A percentile compares a stretch with the other conserved stretches of the same genome.
Conservation (phyloP, 371 early-diverging fungal species). For the Mucor sp. region DNA sequence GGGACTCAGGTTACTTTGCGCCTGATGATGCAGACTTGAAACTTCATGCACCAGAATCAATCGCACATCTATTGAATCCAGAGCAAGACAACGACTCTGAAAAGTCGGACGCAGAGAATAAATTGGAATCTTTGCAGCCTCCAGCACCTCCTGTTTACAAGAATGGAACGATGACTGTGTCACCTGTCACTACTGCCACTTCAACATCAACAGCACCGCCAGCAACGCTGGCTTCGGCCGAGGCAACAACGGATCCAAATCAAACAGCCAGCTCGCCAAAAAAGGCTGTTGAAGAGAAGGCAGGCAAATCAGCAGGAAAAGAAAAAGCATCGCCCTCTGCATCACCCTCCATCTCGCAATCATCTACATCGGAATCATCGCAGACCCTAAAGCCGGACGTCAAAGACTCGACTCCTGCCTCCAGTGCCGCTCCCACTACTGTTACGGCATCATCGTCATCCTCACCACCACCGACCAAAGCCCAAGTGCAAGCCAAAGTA, state of each 20-base stretch:
- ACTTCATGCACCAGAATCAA: neutral
- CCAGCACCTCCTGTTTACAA: neutral
- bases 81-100: neutral
- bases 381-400: neutral
- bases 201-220: neutral
- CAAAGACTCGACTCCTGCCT: neutral
- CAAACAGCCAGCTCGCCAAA: neutral
- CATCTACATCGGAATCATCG: neutral
- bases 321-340: neutral
- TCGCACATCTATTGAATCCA: conserved; percentile 6
- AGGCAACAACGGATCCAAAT: neutral
- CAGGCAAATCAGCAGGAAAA: neutral
- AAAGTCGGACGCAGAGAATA: neutral
- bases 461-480: neutral
- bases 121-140: neutral
- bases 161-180: neutral
- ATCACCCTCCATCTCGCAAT: neutral
- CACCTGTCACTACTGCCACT: neutral
- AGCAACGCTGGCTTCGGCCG: neutral
- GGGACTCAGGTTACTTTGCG: conserved; percentile 24
- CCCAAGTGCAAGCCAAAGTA: neutral
- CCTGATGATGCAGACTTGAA: neutral
- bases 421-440: too few species aligned
- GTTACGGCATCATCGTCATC: neutral
- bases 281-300: neutral